phyloP scores from a whole-genome alignment of 2,329 filamentous ascomycete species.

The Alternaria arborescens region DNA sequence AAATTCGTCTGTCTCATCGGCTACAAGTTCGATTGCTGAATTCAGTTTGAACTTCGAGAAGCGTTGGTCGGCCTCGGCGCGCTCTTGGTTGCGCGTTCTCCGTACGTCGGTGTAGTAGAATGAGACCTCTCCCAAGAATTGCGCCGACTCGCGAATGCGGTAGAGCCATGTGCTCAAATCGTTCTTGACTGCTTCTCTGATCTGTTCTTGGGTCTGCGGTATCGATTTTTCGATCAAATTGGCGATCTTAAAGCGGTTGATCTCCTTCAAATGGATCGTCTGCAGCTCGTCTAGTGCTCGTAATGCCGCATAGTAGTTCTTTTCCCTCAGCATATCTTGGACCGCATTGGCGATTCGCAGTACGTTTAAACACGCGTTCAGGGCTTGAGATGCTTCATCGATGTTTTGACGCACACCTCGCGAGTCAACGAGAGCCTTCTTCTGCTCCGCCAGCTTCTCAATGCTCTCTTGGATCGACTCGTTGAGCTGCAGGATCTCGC shows the following conservation, averaged over 20 bases:
- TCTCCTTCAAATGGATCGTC: constrained; percentile 93
- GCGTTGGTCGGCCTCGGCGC: constrained; percentile 77
- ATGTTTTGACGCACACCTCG: constrained; percentile 94
- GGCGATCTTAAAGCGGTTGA: constrained; percentile 92
- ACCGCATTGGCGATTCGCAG: constrained; percentile 92
- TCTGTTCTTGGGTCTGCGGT: constrained; percentile 87
- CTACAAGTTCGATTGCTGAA: constrained; percentile 93
- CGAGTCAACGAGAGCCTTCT: constrained; percentile 92
- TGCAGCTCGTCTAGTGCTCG: constrained; percentile 95
- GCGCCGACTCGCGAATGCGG: constrained; percentile 92
- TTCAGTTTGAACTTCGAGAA: constrained; percentile 89
- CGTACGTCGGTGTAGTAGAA: constrained; percentile 95
- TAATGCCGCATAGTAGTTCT: constrained; percentile 94
- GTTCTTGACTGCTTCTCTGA: constrained; percentile 95
- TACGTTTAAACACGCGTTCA: constrained; percentile 92
- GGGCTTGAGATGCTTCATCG: constrained; percentile 85
- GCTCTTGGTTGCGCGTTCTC: constrained; percentile 81
- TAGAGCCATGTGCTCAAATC: constrained; percentile 98
- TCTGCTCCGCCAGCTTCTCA: constrained; percentile 91
- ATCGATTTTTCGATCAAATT: constrained; percentile 97
- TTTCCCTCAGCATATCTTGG: constrained; percentile 88
- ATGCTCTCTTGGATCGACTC: constrained; percentile 95
- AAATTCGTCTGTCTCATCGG: constrained; percentile 94
- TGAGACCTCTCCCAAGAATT: constrained; percentile 93
- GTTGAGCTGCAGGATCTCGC: constrained; percentile 90